Percentiles rank a stretch among this genome's conserved stretches.
Evolutionary conservation across 1,284 basidiomycete species (phyloP).

Genomic region (Papiliotrema fonsecae): DNA sequence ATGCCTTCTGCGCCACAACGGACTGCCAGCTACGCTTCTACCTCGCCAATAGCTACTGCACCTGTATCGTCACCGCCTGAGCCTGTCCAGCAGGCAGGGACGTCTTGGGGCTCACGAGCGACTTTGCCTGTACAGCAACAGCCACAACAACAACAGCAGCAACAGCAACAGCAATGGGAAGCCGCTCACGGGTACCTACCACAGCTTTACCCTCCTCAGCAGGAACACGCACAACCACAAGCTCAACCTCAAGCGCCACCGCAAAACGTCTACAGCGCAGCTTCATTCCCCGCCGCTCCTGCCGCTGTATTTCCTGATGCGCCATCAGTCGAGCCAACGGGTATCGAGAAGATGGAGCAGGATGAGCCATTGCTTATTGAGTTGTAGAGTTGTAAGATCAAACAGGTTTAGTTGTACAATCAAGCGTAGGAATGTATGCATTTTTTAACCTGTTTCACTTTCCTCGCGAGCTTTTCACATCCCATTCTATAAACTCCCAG

Average conservation of each 20-base stretch:
- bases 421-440: too few species aligned
- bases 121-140: conserved; percentile 7
- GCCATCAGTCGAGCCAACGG: conserved; percentile 61
- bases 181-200: too few species aligned
- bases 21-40: conserved; percentile 11
- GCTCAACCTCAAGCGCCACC: conserved; percentile 13
- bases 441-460: too few species aligned
- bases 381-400: too few species aligned
- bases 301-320: conserved; percentile 60
- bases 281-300: conserved; percentile 27
- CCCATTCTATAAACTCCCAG: too few species aligned
- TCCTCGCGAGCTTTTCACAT: too few species aligned
- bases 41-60: background rate
- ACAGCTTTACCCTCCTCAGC: conserved; percentile 5
- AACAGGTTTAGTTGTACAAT: too few species aligned
- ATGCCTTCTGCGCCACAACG: background rate
- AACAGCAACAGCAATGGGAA: conserved; percentile 5
- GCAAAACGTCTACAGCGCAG: conserved; percentile 28
- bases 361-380: conserved; percentile 77
- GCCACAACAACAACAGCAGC: conserved; percentile 1
- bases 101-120: conserved; percentile 7
- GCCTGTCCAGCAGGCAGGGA: too few species aligned
- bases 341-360: conserved; percentile 60
- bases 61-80: background rate
- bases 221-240: conserved; percentile 7